Conservation (phyloP, 2,329 filamentous ascomycete genomes). For the Zymoseptoria brevis region DNA sequence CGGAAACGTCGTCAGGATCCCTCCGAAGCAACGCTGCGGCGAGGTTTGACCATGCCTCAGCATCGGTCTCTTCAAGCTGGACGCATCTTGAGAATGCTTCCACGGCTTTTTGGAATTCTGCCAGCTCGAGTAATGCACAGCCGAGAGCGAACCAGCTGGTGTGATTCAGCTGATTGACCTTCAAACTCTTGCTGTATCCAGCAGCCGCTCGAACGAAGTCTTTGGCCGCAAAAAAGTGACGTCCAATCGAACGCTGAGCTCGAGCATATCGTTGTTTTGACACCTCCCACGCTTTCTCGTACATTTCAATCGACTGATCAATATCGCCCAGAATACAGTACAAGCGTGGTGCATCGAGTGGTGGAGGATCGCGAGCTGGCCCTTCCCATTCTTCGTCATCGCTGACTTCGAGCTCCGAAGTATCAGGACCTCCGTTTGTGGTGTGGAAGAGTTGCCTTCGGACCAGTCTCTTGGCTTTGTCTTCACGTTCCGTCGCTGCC, state of each 20-base stretch:
- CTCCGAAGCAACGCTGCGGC: slow-evolving; percentile 63
- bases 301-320: slow-evolving; percentile 64
- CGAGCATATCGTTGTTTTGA: slow-evolving; percentile 74
- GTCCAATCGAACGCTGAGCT: slow-evolving; percentile 78
- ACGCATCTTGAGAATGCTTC: slow-evolving; percentile 79
- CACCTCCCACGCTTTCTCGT: slow-evolving; percentile 79
- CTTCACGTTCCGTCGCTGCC: slow-evolving; percentile 69
- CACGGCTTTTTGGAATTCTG: slow-evolving; percentile 68
- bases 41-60: slow-evolving; percentile 90
- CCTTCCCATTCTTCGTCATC: slow-evolving; percentile 53
- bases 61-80: slow-evolving; percentile 77
- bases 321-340: slow-evolving; percentile 93
- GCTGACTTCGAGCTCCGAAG: slow-evolving; percentile 28
- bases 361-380: slow-evolving; percentile 59
- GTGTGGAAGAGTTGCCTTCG: slow-evolving; percentile 70
- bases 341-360: slow-evolving; percentile 74
- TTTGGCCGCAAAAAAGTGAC: slow-evolving; percentile 61
- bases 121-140: slow-evolving; percentile 74
- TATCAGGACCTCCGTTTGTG: slow-evolving; percentile 37
- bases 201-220: slow-evolving; percentile 63
- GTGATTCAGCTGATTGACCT: slow-evolving; percentile 71
- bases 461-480: slow-evolving; percentile 69
- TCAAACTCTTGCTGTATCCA: slow-evolving; percentile 70
- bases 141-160: slow-evolving; percentile 85
- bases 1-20: slow-evolving; percentile 14